Conservation (phyloP, 805 yeast genomes). For the Huiozyma naganishii region DNA sequence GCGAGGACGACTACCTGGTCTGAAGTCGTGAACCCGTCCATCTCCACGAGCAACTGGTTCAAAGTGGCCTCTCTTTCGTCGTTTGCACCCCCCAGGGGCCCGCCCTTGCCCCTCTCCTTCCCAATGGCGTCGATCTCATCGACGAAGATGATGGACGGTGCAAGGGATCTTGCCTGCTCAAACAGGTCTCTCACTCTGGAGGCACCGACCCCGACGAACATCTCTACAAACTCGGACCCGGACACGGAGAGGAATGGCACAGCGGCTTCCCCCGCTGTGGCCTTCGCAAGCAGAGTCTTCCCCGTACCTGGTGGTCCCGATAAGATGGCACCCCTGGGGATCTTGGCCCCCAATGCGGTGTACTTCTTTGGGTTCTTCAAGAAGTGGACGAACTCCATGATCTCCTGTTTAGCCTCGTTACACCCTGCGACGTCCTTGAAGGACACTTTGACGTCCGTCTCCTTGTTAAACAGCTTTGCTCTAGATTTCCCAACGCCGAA, state of each 20-base stretch:
- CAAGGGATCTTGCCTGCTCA: conserved; percentile 78
- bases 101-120: conserved; percentile 66
- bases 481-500: conserved; percentile 71
- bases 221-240: conserved; percentile 92
- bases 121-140: conserved; percentile 97
- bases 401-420: conserved; percentile 89
- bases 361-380: conserved; percentile 76
- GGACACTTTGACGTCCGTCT: conserved; percentile 67
- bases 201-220: conserved; percentile 96
- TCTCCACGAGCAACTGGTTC: conserved; percentile 85
- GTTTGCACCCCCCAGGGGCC: conserved; percentile 67
- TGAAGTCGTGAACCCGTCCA: conserved; percentile 85
- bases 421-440: conserved; percentile 92
- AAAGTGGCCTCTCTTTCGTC: conserved; percentile 91
- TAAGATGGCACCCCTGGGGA: conserved; percentile 89
- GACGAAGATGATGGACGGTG: conserved; percentile 83
- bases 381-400: conserved; percentile 89
- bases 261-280: conserved; percentile 95
- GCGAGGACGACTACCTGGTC: conserved; percentile 92
- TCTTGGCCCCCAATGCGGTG: conserved; percentile 83
- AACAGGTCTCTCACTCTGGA: conserved; percentile 88
- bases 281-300: conserved; percentile 84
- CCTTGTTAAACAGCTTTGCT: conserved; percentile 74
- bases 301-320: conserved; percentile 98
- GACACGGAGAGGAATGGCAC: conserved; percentile 88